A percentile compares a stretch with the other conserved stretches of the same genome.
phyloP scores from a whole-genome alignment of 192 early-diverging fungal genomes.

The Lobosporangium transversale region DNA sequence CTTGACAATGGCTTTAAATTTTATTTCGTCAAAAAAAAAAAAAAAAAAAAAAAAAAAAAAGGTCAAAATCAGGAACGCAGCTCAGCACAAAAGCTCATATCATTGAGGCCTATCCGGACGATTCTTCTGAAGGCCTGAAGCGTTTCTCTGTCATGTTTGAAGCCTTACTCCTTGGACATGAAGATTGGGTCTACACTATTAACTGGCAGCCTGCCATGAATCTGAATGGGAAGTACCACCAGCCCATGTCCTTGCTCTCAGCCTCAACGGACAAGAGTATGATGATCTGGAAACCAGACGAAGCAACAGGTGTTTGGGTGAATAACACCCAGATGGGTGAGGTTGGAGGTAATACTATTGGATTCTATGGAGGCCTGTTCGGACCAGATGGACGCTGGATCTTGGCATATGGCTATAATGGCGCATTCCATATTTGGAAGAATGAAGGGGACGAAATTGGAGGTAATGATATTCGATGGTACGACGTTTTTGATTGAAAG shows the following conservation, averaged over 20 bases:
- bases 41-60: no score
- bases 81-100: slow-evolving; percentile 88
- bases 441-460: slow-evolving; percentile 48
- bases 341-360: slow-evolving; percentile 82
- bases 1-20: no score
- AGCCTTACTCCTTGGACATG: slow-evolving; percentile 93
- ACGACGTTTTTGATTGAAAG: neutral
- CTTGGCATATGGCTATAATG: slow-evolving; percentile 82
- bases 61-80: slow-evolving; percentile 65
- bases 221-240: slow-evolving; percentile 57
- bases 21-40: no score
- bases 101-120: slow-evolving; percentile 60
- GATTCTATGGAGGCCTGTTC: slow-evolving; percentile 84
- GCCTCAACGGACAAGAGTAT: slow-evolving; percentile 93
- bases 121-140: slow-evolving; percentile 23
- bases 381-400: slow-evolving; percentile 71
- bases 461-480: slow-evolving; percentile 12
- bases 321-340: slow-evolving; percentile 88
- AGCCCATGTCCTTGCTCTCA: slow-evolving; percentile 79
- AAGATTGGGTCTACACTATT: slow-evolving; percentile 93
- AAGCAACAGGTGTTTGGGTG: slow-evolving; percentile 84
- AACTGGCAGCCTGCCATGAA: slow-evolving; percentile 74
- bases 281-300: slow-evolving; percentile 89
- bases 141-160: slow-evolving; percentile 81
- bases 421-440: slow-evolving; percentile 88